These are phyloP conservation scores for Termitomyces eurrhizus DNA, from an alignment of 768 basidiomycete species.

Conservation along the genomic window DNA sequence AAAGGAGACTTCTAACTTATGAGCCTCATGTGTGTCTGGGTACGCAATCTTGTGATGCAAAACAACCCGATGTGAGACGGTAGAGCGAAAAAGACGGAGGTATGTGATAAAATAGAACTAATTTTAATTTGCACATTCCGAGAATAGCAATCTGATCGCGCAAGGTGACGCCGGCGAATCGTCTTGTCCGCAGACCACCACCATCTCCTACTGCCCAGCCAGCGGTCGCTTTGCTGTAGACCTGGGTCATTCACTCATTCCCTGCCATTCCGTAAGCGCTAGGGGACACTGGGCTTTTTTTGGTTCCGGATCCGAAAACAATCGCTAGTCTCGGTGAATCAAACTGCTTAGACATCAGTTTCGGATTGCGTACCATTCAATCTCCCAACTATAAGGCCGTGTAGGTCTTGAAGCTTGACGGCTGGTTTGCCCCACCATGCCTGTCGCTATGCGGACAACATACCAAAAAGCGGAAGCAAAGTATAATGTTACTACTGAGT, in stretches of 20 bases:
- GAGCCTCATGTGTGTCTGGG: neutral
- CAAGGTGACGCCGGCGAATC: slow-evolving; percentile 15
- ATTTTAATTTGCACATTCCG: slow-evolving; percentile 17
- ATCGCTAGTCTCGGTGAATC: slow-evolving; percentile 14
- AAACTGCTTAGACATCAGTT: slow-evolving; percentile 21
- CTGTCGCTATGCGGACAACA: slow-evolving; percentile 44
- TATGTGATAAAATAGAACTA: slow-evolving; percentile 25
- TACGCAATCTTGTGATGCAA: neutral
- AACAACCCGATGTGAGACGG: neutral
- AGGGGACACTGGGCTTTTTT: neutral
- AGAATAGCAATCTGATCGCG: slow-evolving; percentile 21
- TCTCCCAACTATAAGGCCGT: slow-evolving; percentile 12
- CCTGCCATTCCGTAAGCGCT: neutral
- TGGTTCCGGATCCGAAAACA: slow-evolving; percentile 11
- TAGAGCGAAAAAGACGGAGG: slow-evolving; percentile 30
- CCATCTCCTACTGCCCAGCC: slow-evolving; percentile 9
- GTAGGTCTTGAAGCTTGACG: slow-evolving; percentile 16
- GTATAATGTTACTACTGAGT: slow-evolving; percentile 57
- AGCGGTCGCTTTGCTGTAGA: neutral
- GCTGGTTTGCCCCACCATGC: slow-evolving; percentile 33
- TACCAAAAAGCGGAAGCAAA: slow-evolving; percentile 49
- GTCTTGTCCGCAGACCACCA: slow-evolving; percentile 19
- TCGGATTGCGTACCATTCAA: slow-evolving; percentile 18
- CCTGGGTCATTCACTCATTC: neutral
- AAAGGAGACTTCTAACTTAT: neutral